phyloP scores from a whole-genome alignment of 2,329 filamentous ascomycete genomes.

The Reticulascus tulasneorum region DNA sequence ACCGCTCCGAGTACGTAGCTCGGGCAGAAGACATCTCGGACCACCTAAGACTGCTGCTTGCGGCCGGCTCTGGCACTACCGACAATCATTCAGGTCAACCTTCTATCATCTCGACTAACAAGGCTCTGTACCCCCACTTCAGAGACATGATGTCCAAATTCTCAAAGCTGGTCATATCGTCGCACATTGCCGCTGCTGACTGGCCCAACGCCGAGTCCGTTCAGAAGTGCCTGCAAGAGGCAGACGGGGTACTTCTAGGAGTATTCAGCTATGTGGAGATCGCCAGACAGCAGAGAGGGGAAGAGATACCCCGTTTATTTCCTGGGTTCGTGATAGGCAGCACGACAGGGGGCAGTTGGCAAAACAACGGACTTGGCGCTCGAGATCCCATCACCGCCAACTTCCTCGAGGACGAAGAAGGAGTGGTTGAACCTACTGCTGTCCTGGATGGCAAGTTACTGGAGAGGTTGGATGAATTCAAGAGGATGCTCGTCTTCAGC shows the following conservation, averaged over 20 bases:
- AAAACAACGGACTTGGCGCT: conserved; percentile 61
- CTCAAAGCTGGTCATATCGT: conserved; percentile 97
- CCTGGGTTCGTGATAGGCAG: conserved; percentile 92
- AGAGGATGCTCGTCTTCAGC: conserved; percentile 78
- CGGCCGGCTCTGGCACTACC: conserved; percentile 91
- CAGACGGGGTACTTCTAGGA: conserved; percentile 90
- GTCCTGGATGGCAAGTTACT: conserved; percentile 73
- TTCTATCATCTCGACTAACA: conserved; percentile 98
- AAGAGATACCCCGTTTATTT: conserved; percentile 87
- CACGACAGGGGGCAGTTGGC: conserved; percentile 82
- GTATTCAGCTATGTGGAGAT: conserved; percentile 97
- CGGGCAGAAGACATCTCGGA: conserved; percentile 98
- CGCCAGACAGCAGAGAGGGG: conserved; percentile 85
- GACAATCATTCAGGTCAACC: conserved; percentile 98
- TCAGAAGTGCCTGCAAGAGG: conserved; percentile 92
- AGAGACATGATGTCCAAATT: conserved; percentile 99
- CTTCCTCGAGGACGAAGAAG: conserved; percentile 81
- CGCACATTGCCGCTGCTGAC: conserved; percentile 93
- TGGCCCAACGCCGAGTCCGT: conserved; percentile 93
- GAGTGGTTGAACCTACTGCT: conserved; percentile 64
- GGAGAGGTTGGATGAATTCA: conserved; percentile 80
- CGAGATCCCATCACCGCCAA: conserved; percentile 74
- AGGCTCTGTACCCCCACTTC: conserved; percentile 94
- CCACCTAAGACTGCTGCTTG: conserved; percentile 87
- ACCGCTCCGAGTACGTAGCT: conserved; percentile 85